phyloP scores from a whole-genome alignment of 306 rosid species.

The Fragaria vesca region DNA sequence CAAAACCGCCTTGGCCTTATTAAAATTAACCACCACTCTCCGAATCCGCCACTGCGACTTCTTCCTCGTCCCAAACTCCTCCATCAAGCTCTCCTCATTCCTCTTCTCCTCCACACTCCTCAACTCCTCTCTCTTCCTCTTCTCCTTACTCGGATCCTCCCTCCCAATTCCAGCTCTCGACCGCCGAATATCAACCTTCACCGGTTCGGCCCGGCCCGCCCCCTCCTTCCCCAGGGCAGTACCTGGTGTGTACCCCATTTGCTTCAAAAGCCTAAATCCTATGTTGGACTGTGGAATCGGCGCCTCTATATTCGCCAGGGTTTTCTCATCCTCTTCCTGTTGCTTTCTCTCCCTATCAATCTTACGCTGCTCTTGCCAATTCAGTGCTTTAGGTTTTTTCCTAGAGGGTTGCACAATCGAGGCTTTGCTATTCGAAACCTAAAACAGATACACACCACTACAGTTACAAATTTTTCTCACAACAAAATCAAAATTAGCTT shows the following conservation, averaged over 20 bases:
- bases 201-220: conserved; percentile 73
- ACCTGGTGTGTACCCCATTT: conserved; percentile 91
- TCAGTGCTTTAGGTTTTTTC: conserved; percentile 44
- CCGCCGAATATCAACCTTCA: conserved; percentile 74
- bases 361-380: conserved; percentile 81
- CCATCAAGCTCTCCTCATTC: conserved; percentile 59
- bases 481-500: not conserved
- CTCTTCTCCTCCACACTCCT: conserved; percentile 38
- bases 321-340: conserved; percentile 70
- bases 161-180: conserved; percentile 90
- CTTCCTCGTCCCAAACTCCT: conserved; percentile 78
- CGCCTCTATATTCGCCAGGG: conserved; percentile 71
- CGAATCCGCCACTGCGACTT: conserved; percentile 74
- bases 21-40: conserved; percentile 57
- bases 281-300: conserved; percentile 91
- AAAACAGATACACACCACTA: not conserved
- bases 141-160: conserved; percentile 68
- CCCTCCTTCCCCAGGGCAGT: conserved; percentile 77
- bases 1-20: conserved; percentile 79
- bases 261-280: conserved; percentile 81
- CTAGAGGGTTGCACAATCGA: conserved; percentile 38
- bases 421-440: conserved; percentile 44
- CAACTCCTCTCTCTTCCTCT: conserved; percentile 59
- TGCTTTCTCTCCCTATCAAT: conserved; percentile 69
- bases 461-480: not conserved